Percentiles rank a stretch among this genome's conserved stretches.
phyloP scores from a whole-genome alignment of 768 basidiomycete genomes.

The Xanthoconium purpureum region DNA sequence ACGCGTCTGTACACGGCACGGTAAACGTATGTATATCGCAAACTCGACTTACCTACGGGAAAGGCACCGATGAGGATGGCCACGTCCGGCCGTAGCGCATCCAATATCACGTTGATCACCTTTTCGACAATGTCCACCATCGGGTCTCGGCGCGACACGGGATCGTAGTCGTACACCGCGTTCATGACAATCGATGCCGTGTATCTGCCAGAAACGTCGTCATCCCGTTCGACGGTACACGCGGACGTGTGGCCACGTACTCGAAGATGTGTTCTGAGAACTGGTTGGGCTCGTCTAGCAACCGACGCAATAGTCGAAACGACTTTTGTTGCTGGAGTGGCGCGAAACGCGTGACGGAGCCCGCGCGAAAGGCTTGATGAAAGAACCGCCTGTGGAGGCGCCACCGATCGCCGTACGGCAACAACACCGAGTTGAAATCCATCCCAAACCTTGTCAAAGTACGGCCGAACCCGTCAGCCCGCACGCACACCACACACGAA shows the following conservation, averaged over 20 bases:
- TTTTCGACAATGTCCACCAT: conserved; percentile 10
- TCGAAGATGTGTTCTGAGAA: conserved; percentile 33
- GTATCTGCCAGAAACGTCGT: not conserved
- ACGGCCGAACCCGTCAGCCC: not conserved
- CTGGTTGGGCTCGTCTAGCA: conserved; percentile 31
- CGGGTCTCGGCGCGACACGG: conserved; percentile 6
- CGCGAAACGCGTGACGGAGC: conserved; percentile 18
- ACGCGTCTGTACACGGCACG: not conserved
- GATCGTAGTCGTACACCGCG: conserved; percentile 15
- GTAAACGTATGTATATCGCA: not conserved
- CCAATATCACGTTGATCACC: conserved; percentile 2
- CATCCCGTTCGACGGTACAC: not conserved
- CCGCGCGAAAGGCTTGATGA: conserved; percentile 18
- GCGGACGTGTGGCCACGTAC: conserved; percentile 3
- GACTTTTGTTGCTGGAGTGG: conserved; percentile 29
- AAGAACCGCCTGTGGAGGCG: conserved; percentile 28
- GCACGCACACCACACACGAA: not conserved
- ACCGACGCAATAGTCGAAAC: conserved; percentile 27
- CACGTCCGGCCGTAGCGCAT: conserved; percentile 6
- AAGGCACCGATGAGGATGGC: conserved; percentile 11
- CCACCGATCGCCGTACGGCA: conserved; percentile 32
- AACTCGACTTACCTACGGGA: conserved; percentile 8
- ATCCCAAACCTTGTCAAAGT: conserved; percentile 7
- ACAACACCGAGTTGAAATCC: conserved; percentile 16
- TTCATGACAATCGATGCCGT: conserved; percentile 13